These are phyloP conservation scores for Xylaria castorea DNA, from an alignment of 495 filamentous ascomycete genomes.

Conservation along the genomic window DNA sequence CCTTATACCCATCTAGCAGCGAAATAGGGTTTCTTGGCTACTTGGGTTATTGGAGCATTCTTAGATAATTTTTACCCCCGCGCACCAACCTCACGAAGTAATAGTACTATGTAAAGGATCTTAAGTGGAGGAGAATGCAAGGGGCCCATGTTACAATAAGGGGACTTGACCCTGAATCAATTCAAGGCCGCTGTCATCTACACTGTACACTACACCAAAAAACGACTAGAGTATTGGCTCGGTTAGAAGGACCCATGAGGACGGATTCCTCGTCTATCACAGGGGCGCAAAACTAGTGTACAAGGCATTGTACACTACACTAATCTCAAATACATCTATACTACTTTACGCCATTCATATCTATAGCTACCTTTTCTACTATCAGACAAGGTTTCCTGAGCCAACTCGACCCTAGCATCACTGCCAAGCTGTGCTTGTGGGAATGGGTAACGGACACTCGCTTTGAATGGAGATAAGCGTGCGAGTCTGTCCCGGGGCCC, in stretches of 20 bases:
- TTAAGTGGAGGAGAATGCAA: not conserved
- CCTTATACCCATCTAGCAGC: conserved; percentile 5
- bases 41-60: not conserved
- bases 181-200: not conserved
- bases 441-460: not conserved
- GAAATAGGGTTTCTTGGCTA: conserved; percentile 6
- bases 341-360: not conserved
- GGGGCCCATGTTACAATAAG: not conserved
- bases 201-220: conserved; percentile 4
- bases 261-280: conserved; percentile 16
- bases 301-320: conserved; percentile 9
- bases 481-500: not conserved
- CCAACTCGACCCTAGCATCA: not conserved
- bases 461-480: not conserved
- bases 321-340: conserved; percentile 23
- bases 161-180: conserved; percentile 14
- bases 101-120: too few relatives aligned
- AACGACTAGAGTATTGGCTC: conserved; percentile 19
- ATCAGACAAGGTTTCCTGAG: not conserved
- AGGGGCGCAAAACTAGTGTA: conserved; percentile 8
- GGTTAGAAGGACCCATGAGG: conserved; percentile 12
- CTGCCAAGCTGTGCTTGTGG: not conserved
- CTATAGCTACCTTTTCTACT: not conserved
- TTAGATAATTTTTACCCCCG: conserved; percentile 1
- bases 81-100: conserved; percentile 10